Percentiles rank a stretch among this genome's conserved stretches.
Evolutionary conservation across 2,329 filamentous ascomycete genomes (phyloP).

Genomic region (Arachnopeziza araneosa): DNA sequence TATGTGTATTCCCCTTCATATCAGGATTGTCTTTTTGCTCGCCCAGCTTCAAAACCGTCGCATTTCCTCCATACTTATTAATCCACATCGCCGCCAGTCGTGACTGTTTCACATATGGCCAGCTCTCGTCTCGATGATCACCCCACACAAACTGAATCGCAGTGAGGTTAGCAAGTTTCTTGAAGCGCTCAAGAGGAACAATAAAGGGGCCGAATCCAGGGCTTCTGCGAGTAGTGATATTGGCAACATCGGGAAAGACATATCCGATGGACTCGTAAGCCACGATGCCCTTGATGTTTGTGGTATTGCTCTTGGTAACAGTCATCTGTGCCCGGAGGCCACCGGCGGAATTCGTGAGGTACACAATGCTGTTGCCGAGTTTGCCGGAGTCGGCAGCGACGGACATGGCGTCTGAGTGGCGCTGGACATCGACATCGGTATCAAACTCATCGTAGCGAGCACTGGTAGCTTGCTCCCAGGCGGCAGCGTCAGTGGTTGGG

Average conservation of each 20-base stretch:
- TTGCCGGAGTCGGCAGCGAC: constrained; percentile 11
- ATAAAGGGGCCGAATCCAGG: constrained; percentile 9
- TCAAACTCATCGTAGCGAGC: constrained; percentile 12
- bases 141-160: constrained; percentile 15
- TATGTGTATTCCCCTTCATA: constrained; percentile 13
- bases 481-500: constrained; percentile 3
- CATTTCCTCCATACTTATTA: constrained; percentile 12
- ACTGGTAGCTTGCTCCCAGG: constrained; percentile 10
- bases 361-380: constrained; percentile 7
- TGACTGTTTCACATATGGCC: background rate
- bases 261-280: constrained; percentile 11
- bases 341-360: constrained; percentile 13
- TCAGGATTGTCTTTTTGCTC: background rate
- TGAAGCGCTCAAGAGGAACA: constrained; percentile 9
- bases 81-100: constrained; percentile 7
- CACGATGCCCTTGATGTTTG: constrained; percentile 13
- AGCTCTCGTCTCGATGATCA: constrained; percentile 5
- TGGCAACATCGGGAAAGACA: constrained; percentile 9
- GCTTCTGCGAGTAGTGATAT: background rate
- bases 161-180: constrained; percentile 9
- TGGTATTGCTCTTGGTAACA: constrained; percentile 2
- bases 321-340: constrained; percentile 9
- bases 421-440: constrained; percentile 8
- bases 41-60: constrained; percentile 7
- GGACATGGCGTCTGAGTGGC: constrained; percentile 3